Base-by-base conservation (phyloP, 2,329 filamentous ascomycete species). In the Westerdykella ornata region DNA sequence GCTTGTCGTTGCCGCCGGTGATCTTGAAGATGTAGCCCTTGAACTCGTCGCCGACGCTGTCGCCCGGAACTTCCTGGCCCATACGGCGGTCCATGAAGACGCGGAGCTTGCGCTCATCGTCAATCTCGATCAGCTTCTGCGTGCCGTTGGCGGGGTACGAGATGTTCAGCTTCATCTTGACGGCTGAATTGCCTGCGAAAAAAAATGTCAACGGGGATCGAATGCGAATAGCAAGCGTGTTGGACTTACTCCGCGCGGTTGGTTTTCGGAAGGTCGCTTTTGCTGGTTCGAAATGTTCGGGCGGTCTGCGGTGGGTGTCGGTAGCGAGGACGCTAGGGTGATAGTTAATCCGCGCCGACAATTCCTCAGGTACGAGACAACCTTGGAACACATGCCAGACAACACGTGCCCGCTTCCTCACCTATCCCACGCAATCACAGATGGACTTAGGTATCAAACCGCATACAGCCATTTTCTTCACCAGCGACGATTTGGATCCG, bases 1-100 rank as follows among this genome's bases (percentile, higher is more conserved):
- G 94, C 88, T 98, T 98, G 86, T 98, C 92, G 85, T 98, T 98
- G 71, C 94, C 92, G 69, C 92, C 94, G 67, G 92, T 98, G 79
- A 98, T 97, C 72, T 82, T 85, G 84, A 98, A 88, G 78, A 98
- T 84, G 81, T 98, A 98, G 74, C 92, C 92, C 82, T 96, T 96
- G 86, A 94, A 98, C 78, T 98, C 92, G 70, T 97, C 89, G 68
- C 92, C 92, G 68, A 98, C 81, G 70, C 83, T 85, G 78, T 98
- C 94, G 68, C 85, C 92, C 63, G 85, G 75, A 64, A 98, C 86
- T 78, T 96, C 87, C 67, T 84, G 81, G 68, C 87, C 87, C 87
- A 92, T 92, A 75, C 87, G 86, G 81, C 89, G 89, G 75, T 97
- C 92, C 84, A 95, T 89, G 83, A 97, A 97, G 77, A 92, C 81